These are phyloP conservation scores for Gigaspora rosea DNA, from an alignment of 192 early-diverging fungal genomes.

Conservation along the genomic window DNA sequence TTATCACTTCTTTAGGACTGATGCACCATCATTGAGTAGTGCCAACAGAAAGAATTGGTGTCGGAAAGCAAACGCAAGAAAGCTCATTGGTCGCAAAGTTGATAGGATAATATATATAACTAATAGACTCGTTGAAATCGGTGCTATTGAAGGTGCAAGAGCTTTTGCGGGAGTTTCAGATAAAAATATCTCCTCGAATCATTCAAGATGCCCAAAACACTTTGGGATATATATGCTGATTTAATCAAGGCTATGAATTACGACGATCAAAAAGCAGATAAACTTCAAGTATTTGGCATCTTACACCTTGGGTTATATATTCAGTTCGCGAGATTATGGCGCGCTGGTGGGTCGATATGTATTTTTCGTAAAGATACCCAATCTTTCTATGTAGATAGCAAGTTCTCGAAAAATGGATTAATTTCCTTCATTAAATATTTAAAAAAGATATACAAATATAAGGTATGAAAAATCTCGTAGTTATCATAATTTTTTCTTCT, in stretches of 20 bases:
- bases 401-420: conserved; percentile 14
- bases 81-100: conserved; percentile 21
- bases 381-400: conserved; percentile 24
- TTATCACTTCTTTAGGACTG: conserved; percentile 18
- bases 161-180: conserved; percentile 11
- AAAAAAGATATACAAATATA: conserved; percentile 10
- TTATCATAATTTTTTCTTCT: conserved; percentile 4
- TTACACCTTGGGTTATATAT: conserved; percentile 27
- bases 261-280: conserved; percentile 20
- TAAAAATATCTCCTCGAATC: conserved; percentile 13
- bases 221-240: conserved; percentile 21
- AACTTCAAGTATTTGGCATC: conserved; percentile 23
- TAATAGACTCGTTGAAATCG: conserved; percentile 6
- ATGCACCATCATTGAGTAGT: conserved; percentile 23
- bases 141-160: conserved; percentile 24
- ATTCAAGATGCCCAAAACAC: conserved; percentile 28
- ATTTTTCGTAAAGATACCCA: conserved; percentile 27
- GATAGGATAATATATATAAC: conserved; percentile 19
- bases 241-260: conserved; percentile 18
- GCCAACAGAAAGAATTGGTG: conserved; percentile 18
- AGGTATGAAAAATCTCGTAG: conserved; percentile 12
- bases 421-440: conserved; percentile 13
- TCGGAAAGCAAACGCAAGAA: conserved; percentile 27
- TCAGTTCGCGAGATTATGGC: conserved; percentile 23
- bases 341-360: conserved; percentile 23